A percentile compares a stretch with the other conserved stretches of the same genome.
Conservation (phyloP, 345 rosid genomes). For the Erodium maritimum region DNA sequence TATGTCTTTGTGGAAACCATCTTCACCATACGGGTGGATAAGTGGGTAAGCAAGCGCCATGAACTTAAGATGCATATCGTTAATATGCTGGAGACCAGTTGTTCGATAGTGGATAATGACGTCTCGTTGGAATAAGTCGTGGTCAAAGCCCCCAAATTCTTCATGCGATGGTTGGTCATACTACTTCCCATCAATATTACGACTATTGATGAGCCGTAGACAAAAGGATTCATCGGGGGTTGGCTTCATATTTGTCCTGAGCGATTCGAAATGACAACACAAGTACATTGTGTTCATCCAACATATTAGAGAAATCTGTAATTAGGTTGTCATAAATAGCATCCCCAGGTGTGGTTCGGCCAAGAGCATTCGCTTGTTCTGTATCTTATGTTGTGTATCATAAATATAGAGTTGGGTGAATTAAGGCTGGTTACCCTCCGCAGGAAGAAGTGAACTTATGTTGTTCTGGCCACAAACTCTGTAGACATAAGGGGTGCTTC, state of each 20-base stretch:
- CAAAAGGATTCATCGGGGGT: too few species aligned
- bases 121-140: background rate
- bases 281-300: too few species aligned
- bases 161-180: background rate
- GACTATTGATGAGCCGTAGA: too few species aligned
- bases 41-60: constrained; percentile 10
- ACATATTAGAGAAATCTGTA: too few species aligned
- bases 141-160: background rate
- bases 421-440: accelerated
- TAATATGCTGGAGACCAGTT: too few species aligned
- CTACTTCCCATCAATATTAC: too few species aligned
- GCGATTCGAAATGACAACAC: too few species aligned
- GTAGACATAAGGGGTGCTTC: too few species aligned
- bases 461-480: background rate
- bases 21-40: constrained; percentile 6
- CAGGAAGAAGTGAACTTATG: background rate
- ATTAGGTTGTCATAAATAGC: too few species aligned
- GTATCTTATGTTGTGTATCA: constrained; percentile 3
- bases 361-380: background rate
- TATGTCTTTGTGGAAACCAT: constrained; percentile 1
- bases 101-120: background rate
- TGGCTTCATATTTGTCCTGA: too few species aligned
- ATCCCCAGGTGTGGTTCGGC: accelerated
- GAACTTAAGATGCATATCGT: background rate
- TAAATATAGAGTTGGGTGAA: constrained; percentile 5